These are phyloP conservation scores for Poteriospumella lacustris DNA, from an alignment of 108 stramenopile genomes.

Conservation along the genomic window DNA sequence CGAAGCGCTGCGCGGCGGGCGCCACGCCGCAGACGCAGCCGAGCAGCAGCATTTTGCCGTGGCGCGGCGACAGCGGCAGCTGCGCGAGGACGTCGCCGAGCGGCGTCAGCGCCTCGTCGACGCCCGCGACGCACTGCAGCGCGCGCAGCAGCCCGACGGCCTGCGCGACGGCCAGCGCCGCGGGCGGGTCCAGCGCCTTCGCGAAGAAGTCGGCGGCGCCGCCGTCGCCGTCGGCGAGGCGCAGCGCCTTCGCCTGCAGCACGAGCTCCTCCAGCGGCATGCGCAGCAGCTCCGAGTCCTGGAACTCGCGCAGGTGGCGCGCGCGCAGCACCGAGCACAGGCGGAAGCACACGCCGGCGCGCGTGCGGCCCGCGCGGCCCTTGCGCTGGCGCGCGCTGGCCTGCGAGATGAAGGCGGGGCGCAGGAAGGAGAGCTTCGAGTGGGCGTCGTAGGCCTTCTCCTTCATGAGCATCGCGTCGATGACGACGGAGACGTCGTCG, in stretches of 20 bases:
- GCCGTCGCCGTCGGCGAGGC: conserved; percentile 21
- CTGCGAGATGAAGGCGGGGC: conserved; percentile 11
- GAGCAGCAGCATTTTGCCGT: conserved; percentile 57
- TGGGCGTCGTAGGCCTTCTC: conserved; percentile 68
- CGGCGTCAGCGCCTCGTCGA: conserved; percentile 49
- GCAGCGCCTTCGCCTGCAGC: conserved; percentile 29
- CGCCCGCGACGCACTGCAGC: conserved; percentile 41
- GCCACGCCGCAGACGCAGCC: conserved; percentile 52
- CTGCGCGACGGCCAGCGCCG: conserved; percentile 54
- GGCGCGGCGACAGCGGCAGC: conserved; percentile 52
- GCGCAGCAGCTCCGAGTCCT: conserved; percentile 54
- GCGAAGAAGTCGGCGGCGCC: conserved; percentile 62
- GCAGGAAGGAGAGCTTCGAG: conserved; percentile 15
- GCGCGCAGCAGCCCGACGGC: conserved; percentile 57
- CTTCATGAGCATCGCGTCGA: conserved; percentile 83
- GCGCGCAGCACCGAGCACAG: neutral
- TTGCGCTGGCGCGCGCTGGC: conserved; percentile 28
- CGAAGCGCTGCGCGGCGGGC: conserved; percentile 32
- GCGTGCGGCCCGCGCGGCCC: conserved; percentile 28
- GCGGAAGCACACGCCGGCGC: conserved; percentile 13
- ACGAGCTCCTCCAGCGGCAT: conserved; percentile 54
- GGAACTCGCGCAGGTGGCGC: conserved; percentile 42
- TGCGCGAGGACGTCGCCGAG: conserved; percentile 49
- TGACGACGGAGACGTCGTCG: conserved; percentile 88
- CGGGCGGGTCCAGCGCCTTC: conserved; percentile 86